Evolutionary conservation across 1,139 yeast genomes (phyloP).

Genomic region (Saccharomyces hybrid): DNA sequence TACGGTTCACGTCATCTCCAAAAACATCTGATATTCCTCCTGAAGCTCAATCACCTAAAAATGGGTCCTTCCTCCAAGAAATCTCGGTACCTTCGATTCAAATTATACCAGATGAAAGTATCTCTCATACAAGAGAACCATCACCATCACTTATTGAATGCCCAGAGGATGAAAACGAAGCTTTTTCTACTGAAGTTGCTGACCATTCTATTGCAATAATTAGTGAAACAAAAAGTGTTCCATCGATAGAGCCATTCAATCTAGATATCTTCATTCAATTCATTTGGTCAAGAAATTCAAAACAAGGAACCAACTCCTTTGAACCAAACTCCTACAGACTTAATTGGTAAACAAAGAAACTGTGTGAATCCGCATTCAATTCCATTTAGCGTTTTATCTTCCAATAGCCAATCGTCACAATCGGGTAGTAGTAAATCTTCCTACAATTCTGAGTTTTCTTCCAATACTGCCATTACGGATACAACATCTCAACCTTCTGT

Average conservation of each 20-base stretch:
- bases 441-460: constrained; percentile 24
- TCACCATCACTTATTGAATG: not conserved
- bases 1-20: constrained; percentile 14
- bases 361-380: not conserved
- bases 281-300: not conserved
- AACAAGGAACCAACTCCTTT: not conserved
- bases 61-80: not conserved
- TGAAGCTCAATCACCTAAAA: not conserved
- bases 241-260: not conserved
- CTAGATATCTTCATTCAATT: constrained; percentile 1
- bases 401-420: constrained; percentile 23
- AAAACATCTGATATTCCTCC: not conserved
- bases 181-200: not conserved
- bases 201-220: not conserved
- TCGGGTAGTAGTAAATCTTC: constrained; percentile 15
- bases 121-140: not conserved
- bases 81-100: not conserved
- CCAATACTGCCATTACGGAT: constrained; percentile 15
- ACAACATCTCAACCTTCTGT: constrained; percentile 15
- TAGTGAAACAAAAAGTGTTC: not conserved
- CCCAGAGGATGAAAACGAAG: not conserved
- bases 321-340: not conserved
- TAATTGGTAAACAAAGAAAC: not conserved
- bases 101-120: not conserved
- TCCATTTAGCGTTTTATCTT: constrained; percentile 12